Evolutionary conservation across 2,329 filamentous ascomycete species (phyloP).

Genomic region (Cordyceps tenuipes): DNA sequence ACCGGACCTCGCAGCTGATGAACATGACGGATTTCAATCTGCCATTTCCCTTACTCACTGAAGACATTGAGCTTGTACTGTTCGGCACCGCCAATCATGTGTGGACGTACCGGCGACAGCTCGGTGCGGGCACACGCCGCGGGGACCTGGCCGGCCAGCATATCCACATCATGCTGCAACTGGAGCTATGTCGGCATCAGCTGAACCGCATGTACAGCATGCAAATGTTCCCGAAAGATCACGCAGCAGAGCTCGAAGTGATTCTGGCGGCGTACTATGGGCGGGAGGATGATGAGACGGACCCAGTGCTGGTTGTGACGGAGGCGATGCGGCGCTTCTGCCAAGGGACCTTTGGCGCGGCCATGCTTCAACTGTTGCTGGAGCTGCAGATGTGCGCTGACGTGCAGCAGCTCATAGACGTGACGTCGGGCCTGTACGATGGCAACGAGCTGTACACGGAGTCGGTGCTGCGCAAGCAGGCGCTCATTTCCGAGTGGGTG

Average conservation of each 20-base stretch:
- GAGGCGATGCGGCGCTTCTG: slow-evolving; percentile 9
- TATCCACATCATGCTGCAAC: slow-evolving; percentile 17
- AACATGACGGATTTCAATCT: slow-evolving; percentile 20
- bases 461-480: slow-evolving; percentile 1
- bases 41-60: slow-evolving; percentile 21
- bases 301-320: neutral
- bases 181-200: slow-evolving; percentile 20
- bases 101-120: slow-evolving; percentile 19
- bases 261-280: slow-evolving; percentile 5
- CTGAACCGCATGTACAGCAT: slow-evolving; percentile 15
- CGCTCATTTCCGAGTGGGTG: slow-evolving; percentile 3
- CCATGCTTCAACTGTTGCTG: neutral
- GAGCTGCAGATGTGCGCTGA: slow-evolving; percentile 9
- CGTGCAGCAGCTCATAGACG: slow-evolving; percentile 7
- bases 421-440: neutral
- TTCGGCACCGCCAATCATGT: slow-evolving; percentile 24
- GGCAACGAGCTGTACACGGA: slow-evolving; percentile 10
- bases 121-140: slow-evolving; percentile 14
- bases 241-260: neutral
- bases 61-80: slow-evolving; percentile 27
- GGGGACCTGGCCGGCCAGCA: slow-evolving; percentile 11
- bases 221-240: neutral
- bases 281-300: slow-evolving; percentile 7
- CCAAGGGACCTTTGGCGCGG: neutral
- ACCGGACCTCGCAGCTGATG: slow-evolving; percentile 24